Conservation (phyloP, 768 basidiomycete genomes). For the Suillus subluteus region DNA sequence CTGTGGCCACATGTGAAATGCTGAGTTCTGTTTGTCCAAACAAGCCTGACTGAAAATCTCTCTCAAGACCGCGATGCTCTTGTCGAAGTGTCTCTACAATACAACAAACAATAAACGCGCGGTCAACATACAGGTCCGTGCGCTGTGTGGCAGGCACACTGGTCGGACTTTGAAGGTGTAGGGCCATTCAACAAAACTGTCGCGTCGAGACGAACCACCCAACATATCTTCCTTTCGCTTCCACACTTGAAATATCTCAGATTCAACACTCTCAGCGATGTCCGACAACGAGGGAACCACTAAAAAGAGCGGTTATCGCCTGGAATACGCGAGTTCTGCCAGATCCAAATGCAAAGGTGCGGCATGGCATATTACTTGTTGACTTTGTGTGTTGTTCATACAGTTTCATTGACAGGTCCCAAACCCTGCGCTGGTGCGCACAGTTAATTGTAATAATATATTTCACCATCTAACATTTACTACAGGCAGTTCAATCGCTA, state of each 20-base stretch:
- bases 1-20: constrained; percentile 4
- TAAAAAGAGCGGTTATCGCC: constrained; percentile 61
- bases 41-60: constrained; percentile 9
- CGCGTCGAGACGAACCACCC: constrained; percentile 43
- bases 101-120: constrained; percentile 25
- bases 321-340: constrained; percentile 72
- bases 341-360: constrained; percentile 79
- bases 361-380: constrained; percentile 22
- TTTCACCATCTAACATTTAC: constrained; percentile 15
- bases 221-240: constrained; percentile 35
- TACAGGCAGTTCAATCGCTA: constrained; percentile 69
- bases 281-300: constrained; percentile 40
- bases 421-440: constrained; percentile 74
- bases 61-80: constrained; percentile 8
- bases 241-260: constrained; percentile 23
- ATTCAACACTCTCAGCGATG: constrained; percentile 29
- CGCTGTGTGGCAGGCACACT: constrained; percentile 33
- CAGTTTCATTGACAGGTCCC: constrained; percentile 52
- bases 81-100: constrained; percentile 11
- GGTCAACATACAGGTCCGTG: constrained; percentile 38
- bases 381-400: constrained; percentile 27
- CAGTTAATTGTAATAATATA: constrained; percentile 2
- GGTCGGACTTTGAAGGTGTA: constrained; percentile 42
- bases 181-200: constrained; percentile 43
- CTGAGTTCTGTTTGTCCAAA: constrained; percentile 13